Percentiles rank a stretch among this genome's conserved stretches.
These are phyloP conservation scores for Phyllosticta ampelicida DNA, from an alignment of 2,329 filamentous ascomycete species.

Conservation along the genomic window DNA sequence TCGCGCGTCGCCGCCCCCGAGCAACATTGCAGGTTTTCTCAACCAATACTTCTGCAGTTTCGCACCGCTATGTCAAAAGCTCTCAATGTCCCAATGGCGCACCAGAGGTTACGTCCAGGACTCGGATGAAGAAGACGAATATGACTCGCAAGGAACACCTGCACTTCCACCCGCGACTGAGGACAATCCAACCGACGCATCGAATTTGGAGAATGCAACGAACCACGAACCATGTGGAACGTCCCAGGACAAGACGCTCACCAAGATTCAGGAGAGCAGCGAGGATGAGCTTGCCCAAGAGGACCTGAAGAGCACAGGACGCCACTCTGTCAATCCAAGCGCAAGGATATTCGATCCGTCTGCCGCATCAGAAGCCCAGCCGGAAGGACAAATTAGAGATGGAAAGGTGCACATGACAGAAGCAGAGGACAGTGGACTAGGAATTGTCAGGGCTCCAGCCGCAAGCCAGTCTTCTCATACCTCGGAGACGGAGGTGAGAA, in stretches of 20 bases:
- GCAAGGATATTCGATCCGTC: not conserved
- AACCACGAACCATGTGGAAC: not conserved
- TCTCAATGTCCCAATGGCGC: constrained; percentile 40
- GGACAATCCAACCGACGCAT: not conserved
- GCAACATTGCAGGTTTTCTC: constrained; percentile 7
- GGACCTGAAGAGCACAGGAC: not conserved
- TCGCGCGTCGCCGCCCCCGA: constrained; percentile 12
- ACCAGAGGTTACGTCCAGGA: constrained; percentile 39
- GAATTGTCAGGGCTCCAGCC: not conserved
- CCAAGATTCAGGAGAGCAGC: not conserved
- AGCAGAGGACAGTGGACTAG: not conserved
- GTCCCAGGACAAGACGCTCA: not conserved
- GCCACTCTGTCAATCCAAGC: not conserved
- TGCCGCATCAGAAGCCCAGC: not conserved
- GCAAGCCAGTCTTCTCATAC: not conserved
- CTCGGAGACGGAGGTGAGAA: not conserved
- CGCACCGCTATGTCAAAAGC: constrained; percentile 23
- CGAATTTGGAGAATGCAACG: not conserved
- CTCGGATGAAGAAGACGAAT: constrained; percentile 39
- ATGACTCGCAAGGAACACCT: not conserved
- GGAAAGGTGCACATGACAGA: not conserved
- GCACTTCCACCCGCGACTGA: not conserved
- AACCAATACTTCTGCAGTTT: not conserved
- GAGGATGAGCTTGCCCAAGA: constrained; percentile 3
- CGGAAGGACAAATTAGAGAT: not conserved